Conservation (phyloP, 2,329 filamentous ascomycete species). For the Calonectria hongkongensis region DNA sequence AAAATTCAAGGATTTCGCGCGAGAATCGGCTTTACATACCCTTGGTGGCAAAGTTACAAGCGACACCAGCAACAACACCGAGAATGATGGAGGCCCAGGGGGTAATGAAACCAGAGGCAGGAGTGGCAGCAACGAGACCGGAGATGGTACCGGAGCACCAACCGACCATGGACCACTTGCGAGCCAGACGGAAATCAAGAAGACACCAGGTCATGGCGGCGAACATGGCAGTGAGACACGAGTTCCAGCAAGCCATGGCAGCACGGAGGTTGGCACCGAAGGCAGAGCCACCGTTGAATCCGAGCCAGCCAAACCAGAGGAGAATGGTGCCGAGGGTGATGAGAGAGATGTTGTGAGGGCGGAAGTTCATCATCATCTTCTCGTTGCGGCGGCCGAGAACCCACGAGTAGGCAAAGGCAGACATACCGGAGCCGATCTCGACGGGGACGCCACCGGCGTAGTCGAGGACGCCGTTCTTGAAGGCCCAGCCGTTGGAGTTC, state of each 20-base stretch:
- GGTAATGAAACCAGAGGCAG: constrained; percentile 80
- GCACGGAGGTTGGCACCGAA: constrained; percentile 96
- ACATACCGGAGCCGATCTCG: constrained; percentile 96
- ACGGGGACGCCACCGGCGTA: constrained; percentile 98
- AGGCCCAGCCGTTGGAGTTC: constrained; percentile 96
- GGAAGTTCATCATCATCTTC: constrained; percentile 99
- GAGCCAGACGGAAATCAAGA: constrained; percentile 94
- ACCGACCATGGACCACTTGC: constrained; percentile 91
- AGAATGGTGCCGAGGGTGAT: constrained; percentile 96
- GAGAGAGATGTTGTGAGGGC: constrained; percentile 97
- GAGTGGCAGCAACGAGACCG: constrained; percentile 81
- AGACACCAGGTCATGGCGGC: constrained; percentile 95
- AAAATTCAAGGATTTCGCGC: constrained; percentile 5
- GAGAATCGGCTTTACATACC: constrained; percentile 52
- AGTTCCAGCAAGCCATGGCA: constrained; percentile 98
- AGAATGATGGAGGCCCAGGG: constrained; percentile 81
- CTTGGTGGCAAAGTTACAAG: constrained; percentile 82
- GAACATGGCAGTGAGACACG: constrained; percentile 93
- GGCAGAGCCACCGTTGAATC: constrained; percentile 97
- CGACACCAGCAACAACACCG: constrained; percentile 79
- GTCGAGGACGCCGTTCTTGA: constrained; percentile 92
- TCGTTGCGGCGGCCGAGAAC: constrained; percentile 96
- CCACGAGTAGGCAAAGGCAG: constrained; percentile 95
- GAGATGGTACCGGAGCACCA: constrained; percentile 84
- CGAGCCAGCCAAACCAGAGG: constrained; percentile 99